A percentile compares a stretch with the other conserved stretches of the same genome.
Conservation (phyloP, 2,329 filamentous ascomycete genomes). For the Penicillium sp. region DNA sequence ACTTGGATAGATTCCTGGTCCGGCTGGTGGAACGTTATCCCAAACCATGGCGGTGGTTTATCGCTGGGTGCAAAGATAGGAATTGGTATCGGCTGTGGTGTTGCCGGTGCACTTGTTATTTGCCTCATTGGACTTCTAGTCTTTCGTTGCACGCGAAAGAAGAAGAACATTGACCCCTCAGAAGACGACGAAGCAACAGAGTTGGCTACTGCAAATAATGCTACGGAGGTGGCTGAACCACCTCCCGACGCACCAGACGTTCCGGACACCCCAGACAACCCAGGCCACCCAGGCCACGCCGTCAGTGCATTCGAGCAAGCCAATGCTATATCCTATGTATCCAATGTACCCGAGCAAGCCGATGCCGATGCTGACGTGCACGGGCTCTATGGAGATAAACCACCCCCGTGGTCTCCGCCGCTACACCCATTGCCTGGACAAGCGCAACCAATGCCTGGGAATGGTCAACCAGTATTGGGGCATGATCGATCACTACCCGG, state of each 20-base stretch:
- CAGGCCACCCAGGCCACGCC: not conserved
- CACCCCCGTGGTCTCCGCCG: not conserved
- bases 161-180: not conserved
- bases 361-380: not conserved
- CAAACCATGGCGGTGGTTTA: not conserved
- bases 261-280: not conserved
- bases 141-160: not conserved
- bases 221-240: not conserved
- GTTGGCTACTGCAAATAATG: not conserved
- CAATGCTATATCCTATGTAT: not conserved
- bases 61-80: constrained; percentile 1
- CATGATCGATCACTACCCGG: not conserved
- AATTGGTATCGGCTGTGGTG: not conserved
- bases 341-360: not conserved
- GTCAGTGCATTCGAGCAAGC: not conserved
- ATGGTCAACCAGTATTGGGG: not conserved
- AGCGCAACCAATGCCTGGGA: not conserved
- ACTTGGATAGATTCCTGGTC: not conserved
- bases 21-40: not conserved
- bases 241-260: not conserved
- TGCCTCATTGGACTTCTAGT: not conserved
- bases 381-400: not conserved
- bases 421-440: not conserved
- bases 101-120: not conserved
- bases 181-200: not conserved